Conservation (phyloP, 2,329 filamentous ascomycete species). For the Hortaea werneckii region DNA sequence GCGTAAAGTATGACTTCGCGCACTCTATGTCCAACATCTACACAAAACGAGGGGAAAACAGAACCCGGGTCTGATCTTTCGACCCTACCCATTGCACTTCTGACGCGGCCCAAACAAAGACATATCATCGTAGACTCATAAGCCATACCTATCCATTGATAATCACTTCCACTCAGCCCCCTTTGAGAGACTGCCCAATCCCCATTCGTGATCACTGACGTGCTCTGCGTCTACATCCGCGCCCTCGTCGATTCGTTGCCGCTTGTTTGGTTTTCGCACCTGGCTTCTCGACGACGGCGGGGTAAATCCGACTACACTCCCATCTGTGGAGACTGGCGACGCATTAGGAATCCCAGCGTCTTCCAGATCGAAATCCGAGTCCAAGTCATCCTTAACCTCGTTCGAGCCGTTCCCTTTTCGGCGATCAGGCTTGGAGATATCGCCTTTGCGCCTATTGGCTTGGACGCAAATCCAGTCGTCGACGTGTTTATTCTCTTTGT, state of each 20-base stretch:
- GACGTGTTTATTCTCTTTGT: conserved; percentile 44
- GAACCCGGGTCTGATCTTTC: no score
- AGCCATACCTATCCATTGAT: no score
- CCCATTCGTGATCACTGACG: neutral
- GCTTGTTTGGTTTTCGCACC: neutral
- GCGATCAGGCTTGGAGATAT: conserved; percentile 7
- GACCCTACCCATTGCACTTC: no score
- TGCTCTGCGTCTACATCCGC: neutral
- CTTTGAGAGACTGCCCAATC: neutral
- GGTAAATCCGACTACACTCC: no score
- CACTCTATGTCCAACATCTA: no score
- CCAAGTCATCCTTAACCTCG: neutral
- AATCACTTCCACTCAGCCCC: no score
- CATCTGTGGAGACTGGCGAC: no score
- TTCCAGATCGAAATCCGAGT: conserved; percentile 2
- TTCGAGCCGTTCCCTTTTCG: neutral
- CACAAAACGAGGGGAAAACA: no score
- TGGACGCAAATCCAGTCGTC: conserved; percentile 45
- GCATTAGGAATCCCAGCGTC: conserved; percentile 2
- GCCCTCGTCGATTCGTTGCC: neutral
- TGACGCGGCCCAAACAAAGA: no score
- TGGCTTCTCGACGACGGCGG: no score
- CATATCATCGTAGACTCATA: no score
- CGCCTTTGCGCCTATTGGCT: conserved; percentile 26
- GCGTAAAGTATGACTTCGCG: no score